Percentiles rank a stretch among this genome's conserved stretches.
phyloP scores from a whole-genome alignment of 352 stramenopile species.

The Achlya hypogyna region DNA sequence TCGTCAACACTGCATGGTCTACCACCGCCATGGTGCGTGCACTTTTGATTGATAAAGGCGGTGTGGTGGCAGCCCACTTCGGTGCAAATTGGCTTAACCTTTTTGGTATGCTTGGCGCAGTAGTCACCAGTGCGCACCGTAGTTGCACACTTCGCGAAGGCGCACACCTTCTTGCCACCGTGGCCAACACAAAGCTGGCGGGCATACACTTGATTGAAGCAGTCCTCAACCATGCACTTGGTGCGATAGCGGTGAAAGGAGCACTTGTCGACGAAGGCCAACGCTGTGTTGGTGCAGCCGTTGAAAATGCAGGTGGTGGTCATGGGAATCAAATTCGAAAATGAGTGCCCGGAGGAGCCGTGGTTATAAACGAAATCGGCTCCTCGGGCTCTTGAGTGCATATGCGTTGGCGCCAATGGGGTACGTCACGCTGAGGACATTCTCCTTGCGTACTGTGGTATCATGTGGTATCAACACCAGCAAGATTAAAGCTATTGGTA shows the following conservation, averaged over 20 bases:
- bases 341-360: not conserved
- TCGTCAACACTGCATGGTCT: not conserved
- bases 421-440: too few species aligned
- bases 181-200: not conserved
- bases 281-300: not conserved
- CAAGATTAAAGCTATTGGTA: too few species aligned
- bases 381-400: too few species aligned
- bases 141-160: not conserved
- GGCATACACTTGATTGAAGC: constrained; percentile 13
- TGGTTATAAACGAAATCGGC: too few species aligned
- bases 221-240: not conserved
- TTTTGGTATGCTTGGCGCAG: not conserved
- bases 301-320: not conserved
- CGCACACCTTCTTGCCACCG: not conserved
- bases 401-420: not conserved
- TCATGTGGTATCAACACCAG: too few species aligned
- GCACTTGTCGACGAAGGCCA: not conserved
- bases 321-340: not conserved
- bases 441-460: too few species aligned
- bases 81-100: not conserved
- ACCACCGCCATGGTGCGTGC: constrained; percentile 5
- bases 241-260: constrained; percentile 3
- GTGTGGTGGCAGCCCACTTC: not conserved
- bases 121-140: not conserved
- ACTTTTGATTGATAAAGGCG: not conserved